These are phyloP conservation scores for Fusarium sp. DNA, from an alignment of 2,329 filamentous ascomycete species.

Conservation along the genomic window DNA sequence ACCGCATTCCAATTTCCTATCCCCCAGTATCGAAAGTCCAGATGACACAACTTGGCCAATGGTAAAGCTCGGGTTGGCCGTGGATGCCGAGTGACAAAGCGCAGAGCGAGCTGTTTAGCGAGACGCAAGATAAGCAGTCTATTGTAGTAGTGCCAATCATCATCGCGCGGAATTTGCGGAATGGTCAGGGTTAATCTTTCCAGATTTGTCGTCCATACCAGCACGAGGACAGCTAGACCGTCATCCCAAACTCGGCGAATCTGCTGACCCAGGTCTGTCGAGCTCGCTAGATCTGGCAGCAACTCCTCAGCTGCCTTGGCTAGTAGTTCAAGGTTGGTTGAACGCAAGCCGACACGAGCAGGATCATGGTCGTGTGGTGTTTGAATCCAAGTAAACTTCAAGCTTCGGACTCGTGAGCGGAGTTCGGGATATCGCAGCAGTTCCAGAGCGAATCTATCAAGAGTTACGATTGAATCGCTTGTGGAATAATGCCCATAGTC, in stretches of 20 bases:
- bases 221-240: background rate
- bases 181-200: background rate
- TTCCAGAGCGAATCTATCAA: background rate
- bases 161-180: fast-evolving
- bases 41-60: background rate
- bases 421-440: background rate
- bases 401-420: background rate
- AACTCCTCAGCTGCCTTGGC: background rate
- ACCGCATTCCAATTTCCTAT: background rate
- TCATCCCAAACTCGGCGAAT: background rate
- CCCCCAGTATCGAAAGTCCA: background rate
- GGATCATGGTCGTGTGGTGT: fast-evolving
- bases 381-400: background rate
- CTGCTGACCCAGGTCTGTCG: background rate
- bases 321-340: background rate
- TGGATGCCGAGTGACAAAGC: fast-evolving
- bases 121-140: background rate
- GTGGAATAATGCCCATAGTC: background rate
- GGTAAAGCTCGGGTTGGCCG: background rate
- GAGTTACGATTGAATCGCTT: fast-evolving
- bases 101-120: background rate
- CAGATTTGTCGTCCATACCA: background rate
- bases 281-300: background rate
- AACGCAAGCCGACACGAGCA: background rate
- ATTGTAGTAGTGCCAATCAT: background rate